Evolutionary conservation across 1,139 yeast species (phyloP), one percentile per base, ranked within the genome.

Genomic region (Suhomyces wounanorum): DNA sequence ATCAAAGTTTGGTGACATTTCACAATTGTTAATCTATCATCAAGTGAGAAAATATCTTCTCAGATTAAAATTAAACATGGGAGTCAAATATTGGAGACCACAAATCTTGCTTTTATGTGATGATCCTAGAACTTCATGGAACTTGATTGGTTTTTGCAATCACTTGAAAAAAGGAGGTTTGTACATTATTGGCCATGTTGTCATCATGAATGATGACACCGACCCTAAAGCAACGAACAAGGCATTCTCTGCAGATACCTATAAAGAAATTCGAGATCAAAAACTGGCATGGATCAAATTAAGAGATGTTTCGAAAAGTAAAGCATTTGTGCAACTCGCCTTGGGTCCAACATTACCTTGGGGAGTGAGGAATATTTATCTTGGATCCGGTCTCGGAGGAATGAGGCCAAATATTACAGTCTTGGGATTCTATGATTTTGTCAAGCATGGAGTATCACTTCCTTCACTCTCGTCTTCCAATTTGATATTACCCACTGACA

Each of bases 21-120:
- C 98, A 1, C 98, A 94, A 68, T 82, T 91, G 44, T 77, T 94
- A 55, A 92, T 94, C 48, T 94, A 94, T 67, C 99, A 94, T 64
- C 99, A 94, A 68, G 98, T 94, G 4, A 77, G 99, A 55, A 94
- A 94, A 64, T 94, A 94, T 63, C 73, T 94, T 43, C 72, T 91
- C 49, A 76, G 96, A 48, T 75, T 94, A 43, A 82, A 90, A 54
- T 89, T 90, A 58, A 96, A 94, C 61, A 72, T 76, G 73, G 96
- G 94, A 65, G 97, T 94, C 46, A 94, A 94, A 68, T 92, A 90
- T 64, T 94, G 99, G 99, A 78, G 99, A 58, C 99, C 99, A 0
- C 99, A 94, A 66, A 87, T 94, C 36, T 72, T 94, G 52, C 69
- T 94, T 33, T 72, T 94, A 35, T 94, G 92, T 43, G 98, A 94